Evolutionary conservation across 345 rosid genomes (phyloP).

Genomic region (Passiflora organensis): DNA sequence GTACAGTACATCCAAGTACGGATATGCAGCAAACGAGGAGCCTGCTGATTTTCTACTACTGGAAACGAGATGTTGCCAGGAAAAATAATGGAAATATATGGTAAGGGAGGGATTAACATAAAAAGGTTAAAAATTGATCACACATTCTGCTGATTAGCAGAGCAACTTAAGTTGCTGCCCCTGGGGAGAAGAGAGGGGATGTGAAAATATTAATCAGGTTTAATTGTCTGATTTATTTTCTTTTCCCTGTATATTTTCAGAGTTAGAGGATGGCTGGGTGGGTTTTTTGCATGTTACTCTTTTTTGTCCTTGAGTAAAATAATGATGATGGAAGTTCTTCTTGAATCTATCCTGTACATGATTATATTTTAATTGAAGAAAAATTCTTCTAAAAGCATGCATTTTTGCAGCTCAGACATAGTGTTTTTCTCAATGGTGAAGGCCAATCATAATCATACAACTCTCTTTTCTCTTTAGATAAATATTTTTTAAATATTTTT

Average conservation of each 20-base stretch:
- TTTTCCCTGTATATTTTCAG: not conserved
- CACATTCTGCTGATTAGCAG: not conserved
- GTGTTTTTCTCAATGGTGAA: too few species aligned
- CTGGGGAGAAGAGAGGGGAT: constrained; percentile 2
- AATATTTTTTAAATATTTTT: too few species aligned
- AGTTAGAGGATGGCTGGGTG: too few species aligned
- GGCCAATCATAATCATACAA: too few species aligned
- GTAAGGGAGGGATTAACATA: not conserved
- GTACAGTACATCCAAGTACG: constrained; percentile 70
- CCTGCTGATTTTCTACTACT: constrained; percentile 60
- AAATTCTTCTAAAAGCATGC: too few species aligned
- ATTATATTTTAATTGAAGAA: too few species aligned
- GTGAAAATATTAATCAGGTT: too few species aligned
- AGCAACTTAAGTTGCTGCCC: constrained; percentile 62
- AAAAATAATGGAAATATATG: not conserved
- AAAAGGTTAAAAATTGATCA: constrained; percentile 6
- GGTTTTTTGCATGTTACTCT: not conserved
- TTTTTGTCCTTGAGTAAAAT: constrained; percentile 2
- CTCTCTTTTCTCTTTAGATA: too few species aligned
- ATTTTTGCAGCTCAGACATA: too few species aligned
- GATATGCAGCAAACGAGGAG: constrained; percentile 58
- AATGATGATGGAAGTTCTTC: not conserved
- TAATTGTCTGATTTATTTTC: too few species aligned
- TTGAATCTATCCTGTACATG: too few species aligned
- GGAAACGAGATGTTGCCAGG: constrained; percentile 20